Conservation (phyloP, 78 protist species). For the Dictyostelium firmibasis region DNA sequence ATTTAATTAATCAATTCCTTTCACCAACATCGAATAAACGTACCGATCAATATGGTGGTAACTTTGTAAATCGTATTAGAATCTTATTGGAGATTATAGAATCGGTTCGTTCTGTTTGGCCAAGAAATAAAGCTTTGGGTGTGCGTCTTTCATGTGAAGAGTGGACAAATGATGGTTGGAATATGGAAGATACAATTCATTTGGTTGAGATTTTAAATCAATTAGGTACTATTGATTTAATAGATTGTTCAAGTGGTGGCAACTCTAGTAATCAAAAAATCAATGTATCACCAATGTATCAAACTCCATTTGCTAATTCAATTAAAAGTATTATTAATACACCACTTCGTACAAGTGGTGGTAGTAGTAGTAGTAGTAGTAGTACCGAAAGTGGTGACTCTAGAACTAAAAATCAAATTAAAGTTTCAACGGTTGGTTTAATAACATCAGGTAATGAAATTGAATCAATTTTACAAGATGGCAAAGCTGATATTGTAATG, state of each 20-base stretch:
- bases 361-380: background rate
- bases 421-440: constrained; percentile 15
- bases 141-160: constrained; percentile 21
- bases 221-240: constrained; percentile 12
- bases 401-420: background rate
- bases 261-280: constrained; percentile 12
- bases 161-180: constrained; percentile 57
- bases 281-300: constrained; percentile 13
- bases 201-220: background rate
- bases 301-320: constrained; percentile 32
- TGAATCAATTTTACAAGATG: background rate
- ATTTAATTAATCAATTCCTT: constrained; percentile 77
- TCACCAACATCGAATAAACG: constrained; percentile 82
- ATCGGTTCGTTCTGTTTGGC: constrained; percentile 42
- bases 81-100: constrained; percentile 64
- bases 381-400: background rate
- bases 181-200: constrained; percentile 16
- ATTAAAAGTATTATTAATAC: background rate
- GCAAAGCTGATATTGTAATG: constrained; percentile 25
- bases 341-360: background rate
- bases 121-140: constrained; percentile 1
- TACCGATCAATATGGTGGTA: constrained; percentile 92
- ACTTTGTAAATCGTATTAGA: constrained; percentile 83
- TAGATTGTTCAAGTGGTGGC: constrained; percentile 53
- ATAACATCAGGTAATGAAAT: background rate